Conservation (phyloP, 768 basidiomycete genomes). For the Agrocybe praecox region DNA sequence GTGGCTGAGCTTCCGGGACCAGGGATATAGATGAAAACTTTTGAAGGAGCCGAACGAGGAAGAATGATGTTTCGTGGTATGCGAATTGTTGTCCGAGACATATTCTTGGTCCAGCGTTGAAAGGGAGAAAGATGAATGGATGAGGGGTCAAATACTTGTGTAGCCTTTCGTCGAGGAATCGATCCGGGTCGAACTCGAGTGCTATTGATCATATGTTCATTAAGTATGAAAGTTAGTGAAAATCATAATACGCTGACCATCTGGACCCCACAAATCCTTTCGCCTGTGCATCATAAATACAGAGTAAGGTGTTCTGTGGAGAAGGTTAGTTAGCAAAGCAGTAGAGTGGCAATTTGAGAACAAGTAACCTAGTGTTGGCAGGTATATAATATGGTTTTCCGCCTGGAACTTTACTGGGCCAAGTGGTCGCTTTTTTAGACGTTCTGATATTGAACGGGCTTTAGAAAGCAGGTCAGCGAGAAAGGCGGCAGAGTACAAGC, state of each 20-base stretch:
- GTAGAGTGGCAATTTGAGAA: conserved; percentile 10
- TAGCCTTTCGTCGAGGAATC: conserved; percentile 54
- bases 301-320: conserved; percentile 36
- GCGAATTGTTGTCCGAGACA: conserved; percentile 47
- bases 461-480: conserved; percentile 17
- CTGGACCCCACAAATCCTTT: conserved; percentile 55
- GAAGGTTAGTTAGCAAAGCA: conserved; percentile 31
- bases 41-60: conserved; percentile 54
- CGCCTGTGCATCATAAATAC: conserved; percentile 50
- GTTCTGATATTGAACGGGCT: conserved; percentile 12
- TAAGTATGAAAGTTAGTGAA: neutral
- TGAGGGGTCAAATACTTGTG: conserved; percentile 47
- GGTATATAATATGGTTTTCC: conserved; percentile 25
- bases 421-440: conserved; percentile 12
- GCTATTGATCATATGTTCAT: conserved; percentile 31
- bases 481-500: conserved; percentile 33
- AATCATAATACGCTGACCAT: conserved; percentile 40
- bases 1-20: neutral
- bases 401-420: conserved; percentile 16
- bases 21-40: conserved; percentile 29
- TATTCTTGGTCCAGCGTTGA: conserved; percentile 37
- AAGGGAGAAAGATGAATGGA: conserved; percentile 38
- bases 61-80: conserved; percentile 39
- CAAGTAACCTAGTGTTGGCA: conserved; percentile 39
- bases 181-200: conserved; percentile 58